Evolutionary conservation across 805 yeast species (phyloP).

Genomic region (Monosporozyma aerobia): DNA sequence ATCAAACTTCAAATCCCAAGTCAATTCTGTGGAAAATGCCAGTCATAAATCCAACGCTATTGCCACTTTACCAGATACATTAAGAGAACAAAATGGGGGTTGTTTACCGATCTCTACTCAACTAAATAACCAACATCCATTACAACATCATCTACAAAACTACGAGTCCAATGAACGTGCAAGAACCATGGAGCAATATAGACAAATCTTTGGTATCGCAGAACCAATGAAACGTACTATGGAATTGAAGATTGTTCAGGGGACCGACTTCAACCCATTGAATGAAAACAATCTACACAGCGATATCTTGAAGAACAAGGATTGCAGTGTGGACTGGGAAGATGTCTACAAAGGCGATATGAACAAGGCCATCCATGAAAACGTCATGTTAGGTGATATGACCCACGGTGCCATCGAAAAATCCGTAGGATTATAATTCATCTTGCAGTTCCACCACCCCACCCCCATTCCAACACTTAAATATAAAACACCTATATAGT

Average conservation of each 20-base stretch:
- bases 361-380: not conserved
- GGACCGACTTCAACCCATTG: slow-evolving; percentile 65
- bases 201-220: slow-evolving; percentile 83
- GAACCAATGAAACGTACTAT: slow-evolving; percentile 87
- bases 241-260: slow-evolving; percentile 71
- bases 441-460: not conserved
- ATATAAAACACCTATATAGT: not conserved
- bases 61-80: slow-evolving; percentile 60
- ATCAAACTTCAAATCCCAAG: slow-evolving; percentile 35
- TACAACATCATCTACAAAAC: slow-evolving; percentile 60
- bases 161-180: slow-evolving; percentile 77
- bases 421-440: slow-evolving; percentile 29
- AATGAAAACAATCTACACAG: slow-evolving; percentile 43
- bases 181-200: slow-evolving; percentile 63
- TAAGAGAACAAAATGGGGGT: slow-evolving; percentile 57
- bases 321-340: slow-evolving; percentile 82
- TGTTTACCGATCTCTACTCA: slow-evolving; percentile 45
- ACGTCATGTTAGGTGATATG: slow-evolving; percentile 31
- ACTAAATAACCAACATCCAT: slow-evolving; percentile 74
- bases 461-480: not conserved
- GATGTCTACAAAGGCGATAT: slow-evolving; percentile 57
- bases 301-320: slow-evolving; percentile 74
- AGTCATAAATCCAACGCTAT: slow-evolving; percentile 47
- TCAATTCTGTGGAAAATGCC: slow-evolving; percentile 33
- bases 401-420: slow-evolving; percentile 71